These are phyloP conservation scores for Rickenella mellea DNA, from an alignment of 768 basidiomycete species.

Conservation along the genomic window DNA sequence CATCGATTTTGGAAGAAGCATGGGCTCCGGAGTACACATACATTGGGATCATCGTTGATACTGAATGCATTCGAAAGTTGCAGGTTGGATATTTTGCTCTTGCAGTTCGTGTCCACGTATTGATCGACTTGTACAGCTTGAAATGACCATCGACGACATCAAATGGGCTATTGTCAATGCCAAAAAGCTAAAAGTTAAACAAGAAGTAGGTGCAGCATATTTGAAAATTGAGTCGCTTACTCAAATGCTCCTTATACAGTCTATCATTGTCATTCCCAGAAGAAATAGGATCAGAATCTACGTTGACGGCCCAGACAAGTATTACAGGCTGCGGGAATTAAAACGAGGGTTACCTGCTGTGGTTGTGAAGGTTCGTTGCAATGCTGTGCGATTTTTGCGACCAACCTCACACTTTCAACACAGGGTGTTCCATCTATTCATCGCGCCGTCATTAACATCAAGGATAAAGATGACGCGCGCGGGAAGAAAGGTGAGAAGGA, in stretches of 20 bases:
- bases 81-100: conserved; percentile 39
- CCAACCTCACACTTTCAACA: not conserved
- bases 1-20: conserved; percentile 88
- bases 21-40: conserved; percentile 93
- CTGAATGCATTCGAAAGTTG: conserved; percentile 77
- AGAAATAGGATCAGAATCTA: conserved; percentile 73
- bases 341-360: conserved; percentile 78
- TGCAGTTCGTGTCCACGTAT: not conserved
- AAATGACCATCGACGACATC: conserved; percentile 86
- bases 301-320: conserved; percentile 69
- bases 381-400: not conserved
- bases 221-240: not conserved
- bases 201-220: conserved; percentile 43
- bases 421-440: conserved; percentile 83
- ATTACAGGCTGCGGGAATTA: conserved; percentile 75
- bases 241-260: conserved; percentile 26
- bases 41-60: conserved; percentile 87
- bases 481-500: conserved; percentile 87
- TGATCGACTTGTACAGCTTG: conserved; percentile 45
- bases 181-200: conserved; percentile 89
- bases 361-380: conserved; percentile 68
- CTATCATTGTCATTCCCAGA: conserved; percentile 67
- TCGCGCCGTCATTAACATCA: conserved; percentile 93
- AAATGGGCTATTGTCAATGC: conserved; percentile 83
- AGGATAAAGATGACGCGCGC: conserved; percentile 71